Evolutionary conservation across 2,329 filamentous ascomycete genomes (phyloP), one percentile per base, ranked within the genome.

Genomic region (Ascochyta clinopodiicola): DNA sequence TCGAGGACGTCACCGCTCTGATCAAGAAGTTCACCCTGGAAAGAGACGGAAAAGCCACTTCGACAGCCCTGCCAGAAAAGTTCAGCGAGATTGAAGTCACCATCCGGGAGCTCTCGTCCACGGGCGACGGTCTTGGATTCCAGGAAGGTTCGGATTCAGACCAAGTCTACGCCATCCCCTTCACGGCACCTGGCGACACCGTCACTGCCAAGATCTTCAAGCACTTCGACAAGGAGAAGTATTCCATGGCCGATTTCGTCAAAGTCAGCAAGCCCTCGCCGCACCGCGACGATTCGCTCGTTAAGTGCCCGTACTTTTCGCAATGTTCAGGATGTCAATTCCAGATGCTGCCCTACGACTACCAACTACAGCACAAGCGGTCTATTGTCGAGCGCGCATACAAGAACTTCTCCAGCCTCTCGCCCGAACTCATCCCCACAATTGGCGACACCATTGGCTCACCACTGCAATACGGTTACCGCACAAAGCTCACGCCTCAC

Each of bases 401-500:
- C 79, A 83, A 81, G 59, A 94, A 96, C 79, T 99, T 98, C 78
- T 96, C 93, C 13, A 86, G 91, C 57, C 82, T 99, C 6, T 82
- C 89, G 0, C 85, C 89, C 0, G 87, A 90, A 56, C 80, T 90
- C 19, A 81, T 98, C 1, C 95, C 95, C 2, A 71, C 83, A 2
- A 84, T 98, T 51, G 84, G 83, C 44, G 90, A 96, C 62, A 99
- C 95, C 8, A 92, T 97, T 68, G 90, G 90, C 43, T 96, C 91
- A 37, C 95, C 95, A 2, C 77, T 96, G 59, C 88, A 96, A 77
- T 98, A 96, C 76, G 90, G 89, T 52, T 99, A 99, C 80, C 87
- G 95, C 49, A 99, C 95, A 19, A 99, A 99, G 78, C 83, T 99
- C 63, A 99, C 95, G 17, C 95, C 95, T 25, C 95, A 99, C 77